Conservation (phyloP, 1,284 basidiomycete genomes). For the Microbotryum scabiosae region DNA sequence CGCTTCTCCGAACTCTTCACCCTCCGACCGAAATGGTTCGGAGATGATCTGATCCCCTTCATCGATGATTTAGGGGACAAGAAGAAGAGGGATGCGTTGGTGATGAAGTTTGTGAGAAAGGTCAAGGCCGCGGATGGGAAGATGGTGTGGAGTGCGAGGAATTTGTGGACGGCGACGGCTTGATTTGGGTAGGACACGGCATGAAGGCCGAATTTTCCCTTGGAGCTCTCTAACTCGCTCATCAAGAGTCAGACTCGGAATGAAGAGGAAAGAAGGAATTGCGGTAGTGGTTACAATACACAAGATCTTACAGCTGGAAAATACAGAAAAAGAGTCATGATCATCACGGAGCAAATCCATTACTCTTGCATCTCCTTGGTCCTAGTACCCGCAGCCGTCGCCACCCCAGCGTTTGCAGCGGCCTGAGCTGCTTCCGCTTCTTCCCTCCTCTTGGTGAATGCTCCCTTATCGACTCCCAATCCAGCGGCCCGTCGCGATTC, state of each 20-base stretch:
- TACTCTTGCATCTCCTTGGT: too few relatives aligned
- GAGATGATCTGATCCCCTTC: constrained; percentile 70
- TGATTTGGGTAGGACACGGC: background rate
- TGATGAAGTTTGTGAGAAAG: constrained; percentile 73
- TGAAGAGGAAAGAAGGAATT: too few relatives aligned
- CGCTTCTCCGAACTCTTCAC: constrained; percentile 79
- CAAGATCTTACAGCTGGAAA: too few relatives aligned
- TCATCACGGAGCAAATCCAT: too few relatives aligned
- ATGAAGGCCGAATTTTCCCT: too few relatives aligned
- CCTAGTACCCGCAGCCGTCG: too few relatives aligned
- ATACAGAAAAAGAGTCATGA: too few relatives aligned
- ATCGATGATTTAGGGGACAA: constrained; percentile 65
- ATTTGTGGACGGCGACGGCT: constrained; percentile 16
- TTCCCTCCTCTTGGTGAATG: constrained; percentile 17
- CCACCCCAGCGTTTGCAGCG: too few relatives aligned
- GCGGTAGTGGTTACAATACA: too few relatives aligned
- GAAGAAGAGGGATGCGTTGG: constrained; percentile 77
- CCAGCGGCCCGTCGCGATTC: constrained; percentile 22
- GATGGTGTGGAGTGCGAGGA: constrained; percentile 57
- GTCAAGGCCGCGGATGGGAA: constrained; percentile 58
- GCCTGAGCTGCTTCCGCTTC: background rate
- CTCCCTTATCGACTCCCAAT: constrained; percentile 27
- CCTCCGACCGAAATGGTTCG: constrained; percentile 63
- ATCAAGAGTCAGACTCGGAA: too few relatives aligned
- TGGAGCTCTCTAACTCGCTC: too few relatives aligned